Conservation (phyloP, 768 basidiomycete genomes). For the Tephrocybe sp. region DNA sequence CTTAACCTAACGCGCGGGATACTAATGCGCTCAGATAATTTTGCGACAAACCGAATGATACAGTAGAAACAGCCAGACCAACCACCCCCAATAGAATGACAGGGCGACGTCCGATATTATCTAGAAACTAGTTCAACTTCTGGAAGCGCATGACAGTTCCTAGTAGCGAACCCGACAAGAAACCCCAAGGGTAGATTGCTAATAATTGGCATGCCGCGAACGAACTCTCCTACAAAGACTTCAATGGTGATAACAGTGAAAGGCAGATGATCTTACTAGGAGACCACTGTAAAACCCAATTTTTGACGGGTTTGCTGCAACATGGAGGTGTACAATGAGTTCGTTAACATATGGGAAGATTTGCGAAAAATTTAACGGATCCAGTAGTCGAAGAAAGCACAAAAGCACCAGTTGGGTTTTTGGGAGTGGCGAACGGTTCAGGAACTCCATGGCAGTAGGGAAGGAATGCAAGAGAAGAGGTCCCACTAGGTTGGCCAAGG, state of each 20-base stretch:
- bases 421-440: constrained; percentile 11
- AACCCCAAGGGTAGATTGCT: constrained; percentile 62
- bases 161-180: constrained; percentile 42
- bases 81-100: constrained; percentile 53
- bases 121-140: constrained; percentile 24
- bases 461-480: background rate
- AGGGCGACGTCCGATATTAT: constrained; percentile 60
- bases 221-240: constrained; percentile 48
- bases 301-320: constrained; percentile 53
- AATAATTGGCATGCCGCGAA: constrained; percentile 59
- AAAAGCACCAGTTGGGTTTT: constrained; percentile 47
- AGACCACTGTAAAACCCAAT: constrained; percentile 69
- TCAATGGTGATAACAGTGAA: background rate
- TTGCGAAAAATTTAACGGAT: constrained; percentile 62
- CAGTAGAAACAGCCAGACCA: constrained; percentile 46
- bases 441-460: background rate
- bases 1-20: constrained; percentile 52
- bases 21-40: constrained; percentile 45
- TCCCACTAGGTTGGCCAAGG: no score
- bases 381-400: constrained; percentile 53
- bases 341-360: constrained; percentile 71
- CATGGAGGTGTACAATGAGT: constrained; percentile 54
- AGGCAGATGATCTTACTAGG: constrained; percentile 39
- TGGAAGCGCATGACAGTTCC: background rate
- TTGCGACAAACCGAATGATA: constrained; percentile 57